A percentile compares a stretch with the other conserved stretches of the same genome.
Conservation (phyloP, 2,329 filamentous ascomycete genomes). For the Neonectria faginata region DNA sequence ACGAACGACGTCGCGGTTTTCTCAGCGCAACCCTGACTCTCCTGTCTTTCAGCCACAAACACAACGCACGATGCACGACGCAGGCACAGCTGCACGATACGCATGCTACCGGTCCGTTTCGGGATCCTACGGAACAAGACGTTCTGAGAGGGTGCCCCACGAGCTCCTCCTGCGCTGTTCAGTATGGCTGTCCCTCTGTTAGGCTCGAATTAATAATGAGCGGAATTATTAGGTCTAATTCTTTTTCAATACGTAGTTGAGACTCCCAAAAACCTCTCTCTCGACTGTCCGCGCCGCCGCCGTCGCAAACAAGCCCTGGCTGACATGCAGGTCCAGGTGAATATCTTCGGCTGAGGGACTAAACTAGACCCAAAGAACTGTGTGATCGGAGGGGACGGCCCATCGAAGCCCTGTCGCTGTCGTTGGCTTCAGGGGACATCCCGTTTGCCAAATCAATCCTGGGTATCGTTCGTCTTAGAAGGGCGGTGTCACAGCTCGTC, state of each 20-base stretch:
- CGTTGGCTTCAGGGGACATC: not conserved
- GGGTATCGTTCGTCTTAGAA: constrained; percentile 9
- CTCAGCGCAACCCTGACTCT: not conserved
- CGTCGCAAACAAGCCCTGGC: constrained; percentile 4
- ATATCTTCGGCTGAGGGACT: constrained; percentile 20
- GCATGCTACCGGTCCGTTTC: constrained; percentile 7
- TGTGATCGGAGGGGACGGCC: constrained; percentile 20
- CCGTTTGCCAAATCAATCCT: constrained; percentile 15
- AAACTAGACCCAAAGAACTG: constrained; percentile 13
- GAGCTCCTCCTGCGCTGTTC: not conserved
- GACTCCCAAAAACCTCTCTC: not conserved
- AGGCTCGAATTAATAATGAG: constrained; percentile 2
- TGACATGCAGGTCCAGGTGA: constrained; percentile 22
- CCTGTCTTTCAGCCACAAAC: constrained; percentile 1
- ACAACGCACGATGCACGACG: constrained; percentile 19
- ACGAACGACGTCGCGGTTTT: not conserved
- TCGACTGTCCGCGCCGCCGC: not conserved
- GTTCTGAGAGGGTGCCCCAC: not conserved
- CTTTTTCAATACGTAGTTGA: not conserved
- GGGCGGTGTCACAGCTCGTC: constrained; percentile 17
- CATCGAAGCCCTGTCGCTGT: constrained; percentile 19
- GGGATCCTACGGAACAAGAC: constrained; percentile 6
- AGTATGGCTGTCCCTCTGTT: not conserved
- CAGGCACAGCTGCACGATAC: constrained; percentile 24
- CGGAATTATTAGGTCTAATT: not conserved